phyloP scores from a whole-genome alignment of 257 asterid species.

The Fraxinus quadrangulata region DNA sequence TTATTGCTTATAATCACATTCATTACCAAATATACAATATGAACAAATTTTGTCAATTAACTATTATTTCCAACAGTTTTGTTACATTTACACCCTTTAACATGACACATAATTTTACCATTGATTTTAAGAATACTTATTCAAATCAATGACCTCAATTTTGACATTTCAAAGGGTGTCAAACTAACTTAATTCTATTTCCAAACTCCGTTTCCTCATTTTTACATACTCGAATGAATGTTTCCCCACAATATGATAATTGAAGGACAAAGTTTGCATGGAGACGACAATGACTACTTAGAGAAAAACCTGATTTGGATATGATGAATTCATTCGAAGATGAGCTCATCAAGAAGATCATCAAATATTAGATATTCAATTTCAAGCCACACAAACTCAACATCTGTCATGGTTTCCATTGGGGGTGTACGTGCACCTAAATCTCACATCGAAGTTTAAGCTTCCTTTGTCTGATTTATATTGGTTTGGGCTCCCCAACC shows the following conservation, averaged over 20 bases:
- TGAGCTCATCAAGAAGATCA: conserved; percentile 62
- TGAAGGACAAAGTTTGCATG: background rate
- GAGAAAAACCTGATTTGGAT: background rate
- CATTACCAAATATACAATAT: conserved; percentile 18
- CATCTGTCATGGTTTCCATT: no score
- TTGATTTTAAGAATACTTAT: no score
- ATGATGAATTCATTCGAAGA: conserved; percentile 10
- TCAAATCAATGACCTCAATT: no score
- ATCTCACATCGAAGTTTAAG: no score
- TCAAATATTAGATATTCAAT: conserved; percentile 63
- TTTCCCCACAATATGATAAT: background rate
- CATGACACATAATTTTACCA: no score
- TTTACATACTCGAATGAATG: background rate
- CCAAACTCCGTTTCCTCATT: background rate
- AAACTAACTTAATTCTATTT: background rate
- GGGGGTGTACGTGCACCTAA: no score
- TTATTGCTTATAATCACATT: background rate
- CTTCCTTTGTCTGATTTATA: no score
- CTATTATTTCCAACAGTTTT: background rate
- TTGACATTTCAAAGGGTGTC: no score
- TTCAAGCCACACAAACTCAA: conserved; percentile 68
- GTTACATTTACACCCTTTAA: no score
- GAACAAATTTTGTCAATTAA: background rate
- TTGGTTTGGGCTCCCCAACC: no score
- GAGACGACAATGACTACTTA: no score